These are phyloP conservation scores for Westerdykella aurantiaca DNA, from an alignment of 2,329 filamentous ascomycete species.

Conservation along the genomic window DNA sequence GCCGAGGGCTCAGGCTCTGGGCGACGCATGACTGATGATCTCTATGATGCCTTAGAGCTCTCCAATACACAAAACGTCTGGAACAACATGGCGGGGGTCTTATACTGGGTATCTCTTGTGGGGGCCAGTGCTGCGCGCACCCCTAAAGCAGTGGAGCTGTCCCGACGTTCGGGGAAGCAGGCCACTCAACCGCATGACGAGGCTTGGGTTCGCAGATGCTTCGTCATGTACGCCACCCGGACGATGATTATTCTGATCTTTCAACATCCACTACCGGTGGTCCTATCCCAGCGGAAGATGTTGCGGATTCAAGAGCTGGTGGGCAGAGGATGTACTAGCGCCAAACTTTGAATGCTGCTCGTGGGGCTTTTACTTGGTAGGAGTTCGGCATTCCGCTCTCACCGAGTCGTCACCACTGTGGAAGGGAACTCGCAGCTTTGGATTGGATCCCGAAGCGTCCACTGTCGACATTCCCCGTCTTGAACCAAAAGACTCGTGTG, in stretches of 20 bases:
- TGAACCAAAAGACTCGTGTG: too few relatives aligned
- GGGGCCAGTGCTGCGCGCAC: constrained; percentile 27
- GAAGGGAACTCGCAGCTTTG: too few relatives aligned
- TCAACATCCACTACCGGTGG: constrained; percentile 20
- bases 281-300: constrained; percentile 21
- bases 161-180: constrained; percentile 3
- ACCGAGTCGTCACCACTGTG: too few relatives aligned
- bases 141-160: constrained; percentile 9
- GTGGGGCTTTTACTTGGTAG: too few relatives aligned
- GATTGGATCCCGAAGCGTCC: too few relatives aligned
- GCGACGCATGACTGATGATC: constrained; percentile 12
- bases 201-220: constrained; percentile 21
- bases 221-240: constrained; percentile 26
- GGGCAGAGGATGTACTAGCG: constrained; percentile 2
- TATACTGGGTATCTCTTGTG: constrained; percentile 31
- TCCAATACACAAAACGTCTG: constrained; percentile 24
- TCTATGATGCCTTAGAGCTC: constrained; percentile 19
- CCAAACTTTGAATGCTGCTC: too few relatives aligned
- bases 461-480: too few relatives aligned
- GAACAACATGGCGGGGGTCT: constrained; percentile 29
- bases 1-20: constrained; percentile 11
- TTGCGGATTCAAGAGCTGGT: constrained; percentile 25
- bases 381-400: too few relatives aligned
- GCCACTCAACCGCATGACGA: constrained; percentile 10
- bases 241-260: constrained; percentile 23